These are phyloP conservation scores for Hibiscus trionum DNA, from an alignment of 345 rosid genomes.

Conservation along the genomic window DNA sequence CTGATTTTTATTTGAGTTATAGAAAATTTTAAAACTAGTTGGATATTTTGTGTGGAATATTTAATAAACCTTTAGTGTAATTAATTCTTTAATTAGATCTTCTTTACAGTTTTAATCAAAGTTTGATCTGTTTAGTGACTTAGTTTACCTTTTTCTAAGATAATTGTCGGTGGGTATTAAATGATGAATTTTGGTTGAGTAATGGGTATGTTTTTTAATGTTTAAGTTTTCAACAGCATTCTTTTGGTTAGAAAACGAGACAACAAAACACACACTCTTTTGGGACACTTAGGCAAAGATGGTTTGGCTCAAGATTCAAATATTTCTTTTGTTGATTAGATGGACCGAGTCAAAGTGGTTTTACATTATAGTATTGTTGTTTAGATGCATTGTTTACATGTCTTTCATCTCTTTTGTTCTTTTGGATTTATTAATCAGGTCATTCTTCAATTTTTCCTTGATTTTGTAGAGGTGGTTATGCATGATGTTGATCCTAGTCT, in stretches of 20 bases:
- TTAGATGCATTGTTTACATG: background rate
- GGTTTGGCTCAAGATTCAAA: background rate
- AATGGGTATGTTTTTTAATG: background rate
- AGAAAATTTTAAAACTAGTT: background rate
- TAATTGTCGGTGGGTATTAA: background rate
- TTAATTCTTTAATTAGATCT: background rate
- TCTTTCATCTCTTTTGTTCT: background rate
- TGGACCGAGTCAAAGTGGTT: constrained; percentile 26
- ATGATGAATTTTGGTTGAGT: background rate
- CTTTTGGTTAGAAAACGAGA: no score
- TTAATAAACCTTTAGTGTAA: background rate
- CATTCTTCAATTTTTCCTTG: constrained; percentile 81
- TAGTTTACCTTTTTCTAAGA: background rate
- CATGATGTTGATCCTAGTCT: constrained; percentile 92
- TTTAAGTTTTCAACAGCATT: background rate
- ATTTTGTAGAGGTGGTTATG: constrained; percentile 76
- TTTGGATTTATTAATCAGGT: constrained; percentile 33
- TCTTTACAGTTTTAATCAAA: background rate
- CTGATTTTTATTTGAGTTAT: background rate
- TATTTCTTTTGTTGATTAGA: background rate
- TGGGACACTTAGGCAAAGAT: background rate
- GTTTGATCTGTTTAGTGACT: background rate
- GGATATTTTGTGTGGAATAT: background rate
- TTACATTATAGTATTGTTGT: background rate
- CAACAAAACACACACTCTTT: background rate